Base-by-base conservation (phyloP, 139 green algal genomes). In the Coccomyxa sp. region DNA sequence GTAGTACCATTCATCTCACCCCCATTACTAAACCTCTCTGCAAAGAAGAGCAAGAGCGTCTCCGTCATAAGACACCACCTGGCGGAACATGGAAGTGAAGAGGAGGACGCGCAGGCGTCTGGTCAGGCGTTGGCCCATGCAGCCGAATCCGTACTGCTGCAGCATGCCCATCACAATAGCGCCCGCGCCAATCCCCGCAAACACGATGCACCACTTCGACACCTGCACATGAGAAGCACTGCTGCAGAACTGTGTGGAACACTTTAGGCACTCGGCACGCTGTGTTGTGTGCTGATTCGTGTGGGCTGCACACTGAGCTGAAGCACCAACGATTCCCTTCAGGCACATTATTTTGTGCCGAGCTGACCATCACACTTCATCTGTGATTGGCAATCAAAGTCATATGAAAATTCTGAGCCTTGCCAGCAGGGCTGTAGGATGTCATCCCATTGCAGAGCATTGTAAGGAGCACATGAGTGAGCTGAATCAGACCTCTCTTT, bases 71-170 rank as follows among this genome's bases (percentile, higher is more conserved):
- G n/a, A n/a, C n/a, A n/a, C 2, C 0, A 88, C 89, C 86, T 94
- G 89, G 10, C 79, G 76, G 39, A 95, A 83, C 33, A 95, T 85
- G 12, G 89, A 73, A 8, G 36, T 36, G 27, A 95, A 84, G 78
- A 93, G 86, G 58, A 93, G 70, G 39, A 86, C n/a, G 6, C 92
- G 79, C 70, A 95, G 82, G 39, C 92, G 83, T 22, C 73, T 72
- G 8, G 86, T 83, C 82, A 95, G 89, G 39, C 78, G 84, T 74
- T 90, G 82, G 0, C 88, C 90, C 81, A 92, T 89, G 54, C 83
- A 78, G 68, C 76, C 83, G 50, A 94, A 92, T 22, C 72, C 72
- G 27, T 82, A 84, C 34, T 78, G 71, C 87, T 89, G 87, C 55
- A 86, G 8, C 0, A 82, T 55, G 75, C 44, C 71, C 4, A 92